phyloP scores from a whole-genome alignment of 2,329 filamentous ascomycete species.

The Aspergillus ruber region DNA sequence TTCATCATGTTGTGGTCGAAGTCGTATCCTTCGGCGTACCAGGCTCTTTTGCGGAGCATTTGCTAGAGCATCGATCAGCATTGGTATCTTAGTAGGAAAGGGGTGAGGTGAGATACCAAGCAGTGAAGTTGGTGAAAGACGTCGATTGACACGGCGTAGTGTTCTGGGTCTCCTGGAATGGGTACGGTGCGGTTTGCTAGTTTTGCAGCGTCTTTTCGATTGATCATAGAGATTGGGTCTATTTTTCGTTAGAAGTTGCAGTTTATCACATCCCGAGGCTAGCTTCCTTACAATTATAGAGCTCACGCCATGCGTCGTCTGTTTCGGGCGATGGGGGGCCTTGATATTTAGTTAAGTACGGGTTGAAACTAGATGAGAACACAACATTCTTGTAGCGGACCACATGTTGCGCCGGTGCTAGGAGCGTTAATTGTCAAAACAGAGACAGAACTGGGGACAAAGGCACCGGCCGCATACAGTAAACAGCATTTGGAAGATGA shows the following conservation, averaged over 20 bases:
- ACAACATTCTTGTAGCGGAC: conserved; percentile 6
- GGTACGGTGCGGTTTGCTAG: conserved; percentile 9
- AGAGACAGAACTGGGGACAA: too few relatives aligned
- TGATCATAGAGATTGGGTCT: neutral
- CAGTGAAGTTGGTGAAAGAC: conserved; percentile 20
- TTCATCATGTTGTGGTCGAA: neutral
- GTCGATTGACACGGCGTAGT: conserved; percentile 8
- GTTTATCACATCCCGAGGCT: too few relatives aligned
- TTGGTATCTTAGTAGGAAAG: neutral
- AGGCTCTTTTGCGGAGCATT: conserved; percentile 1
- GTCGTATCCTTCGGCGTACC: neutral
- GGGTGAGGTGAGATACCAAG: conserved; percentile 10
- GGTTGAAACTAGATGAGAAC: conserved; percentile 4
- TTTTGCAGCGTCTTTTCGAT: conserved; percentile 2
- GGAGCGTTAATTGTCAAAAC: neutral
- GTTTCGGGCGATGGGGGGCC: conserved; percentile 6
- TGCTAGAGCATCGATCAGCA: neutral
- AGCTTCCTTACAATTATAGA: conserved; percentile 4
- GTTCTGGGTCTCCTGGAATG: conserved; percentile 4
- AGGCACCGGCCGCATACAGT: too few relatives aligned
- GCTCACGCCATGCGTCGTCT: conserved; percentile 6
- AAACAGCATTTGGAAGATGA: too few relatives aligned
- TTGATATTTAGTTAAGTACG: conserved; percentile 3
- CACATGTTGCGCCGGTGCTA: conserved; percentile 7
- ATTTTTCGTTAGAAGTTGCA: too few relatives aligned